These are phyloP conservation scores for Lichenothelia convexa DNA, from an alignment of 495 filamentous ascomycete genomes.

Conservation along the genomic window DNA sequence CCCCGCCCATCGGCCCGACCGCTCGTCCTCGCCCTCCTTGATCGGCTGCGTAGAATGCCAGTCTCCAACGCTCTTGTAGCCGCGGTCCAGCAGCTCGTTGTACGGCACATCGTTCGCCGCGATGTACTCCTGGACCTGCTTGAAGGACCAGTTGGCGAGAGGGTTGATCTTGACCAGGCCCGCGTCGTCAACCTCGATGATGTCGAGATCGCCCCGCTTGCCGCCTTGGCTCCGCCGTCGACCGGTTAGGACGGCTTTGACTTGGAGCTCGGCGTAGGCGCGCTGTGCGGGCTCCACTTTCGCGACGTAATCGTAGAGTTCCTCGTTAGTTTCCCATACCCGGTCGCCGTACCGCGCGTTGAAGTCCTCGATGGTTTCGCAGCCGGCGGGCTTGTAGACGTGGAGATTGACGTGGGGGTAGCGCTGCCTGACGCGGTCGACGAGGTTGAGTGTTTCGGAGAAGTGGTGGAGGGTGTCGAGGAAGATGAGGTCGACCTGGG, in stretches of 20 bases:
- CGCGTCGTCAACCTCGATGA: slow-evolving; percentile 83
- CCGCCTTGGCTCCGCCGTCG: slow-evolving; percentile 85
- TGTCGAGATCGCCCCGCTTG: slow-evolving; percentile 69
- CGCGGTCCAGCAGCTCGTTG: slow-evolving; percentile 72
- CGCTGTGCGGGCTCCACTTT: slow-evolving; percentile 95
- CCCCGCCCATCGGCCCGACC: slow-evolving; percentile 94
- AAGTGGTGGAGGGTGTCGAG: slow-evolving; percentile 96
- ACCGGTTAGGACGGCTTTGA: slow-evolving; percentile 87
- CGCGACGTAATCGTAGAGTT: slow-evolving; percentile 89
- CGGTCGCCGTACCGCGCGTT: slow-evolving; percentile 60
- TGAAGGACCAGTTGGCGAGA: slow-evolving; percentile 88
- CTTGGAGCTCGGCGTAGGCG: slow-evolving; percentile 72
- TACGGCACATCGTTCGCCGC: slow-evolving; percentile 75
- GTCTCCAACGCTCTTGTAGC: slow-evolving; percentile 95
- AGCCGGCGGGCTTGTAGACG: slow-evolving; percentile 67
- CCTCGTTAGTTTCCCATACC: slow-evolving; percentile 70
- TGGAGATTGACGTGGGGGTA: slow-evolving; percentile 72
- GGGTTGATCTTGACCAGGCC: slow-evolving; percentile 96
- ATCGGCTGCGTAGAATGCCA: slow-evolving; percentile 92
- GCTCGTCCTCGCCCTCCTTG: slow-evolving; percentile 79
- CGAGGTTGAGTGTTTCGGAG: slow-evolving; percentile 65
- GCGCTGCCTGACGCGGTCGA: slow-evolving; percentile 53
- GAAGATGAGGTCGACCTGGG: slow-evolving; percentile 76
- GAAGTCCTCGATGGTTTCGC: slow-evolving; percentile 54
- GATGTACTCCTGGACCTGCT: slow-evolving; percentile 76